Evolutionary conservation across 768 basidiomycete species (phyloP).

Genomic region (Termitomyces titanicus): DNA sequence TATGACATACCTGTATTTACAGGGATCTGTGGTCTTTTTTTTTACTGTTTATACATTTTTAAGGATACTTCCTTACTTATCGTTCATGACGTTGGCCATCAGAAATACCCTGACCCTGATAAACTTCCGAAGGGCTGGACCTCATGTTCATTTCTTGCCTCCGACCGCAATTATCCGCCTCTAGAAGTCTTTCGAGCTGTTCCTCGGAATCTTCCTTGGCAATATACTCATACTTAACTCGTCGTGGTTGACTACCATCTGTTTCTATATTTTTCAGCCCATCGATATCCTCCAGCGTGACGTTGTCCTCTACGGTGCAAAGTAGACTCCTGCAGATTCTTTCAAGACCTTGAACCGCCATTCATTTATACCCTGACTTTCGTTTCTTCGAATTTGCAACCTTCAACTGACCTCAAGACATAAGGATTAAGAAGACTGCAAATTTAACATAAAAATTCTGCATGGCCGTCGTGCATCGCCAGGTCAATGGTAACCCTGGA

Average conservation of each 20-base stretch:
- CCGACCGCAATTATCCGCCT: not conserved
- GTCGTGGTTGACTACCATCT: not conserved
- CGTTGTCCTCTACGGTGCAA: not conserved
- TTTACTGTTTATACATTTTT: not conserved
- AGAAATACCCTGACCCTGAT: not conserved
- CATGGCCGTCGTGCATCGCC: conserved; percentile 18
- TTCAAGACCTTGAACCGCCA: not conserved
- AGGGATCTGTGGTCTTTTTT: not conserved
- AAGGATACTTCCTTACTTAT: no score
- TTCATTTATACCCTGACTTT: conserved; percentile 2
- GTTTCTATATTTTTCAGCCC: not conserved
- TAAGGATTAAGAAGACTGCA: no score
- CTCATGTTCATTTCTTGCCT: not conserved
- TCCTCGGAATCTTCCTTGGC: not conserved
- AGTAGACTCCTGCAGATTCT: not conserved
- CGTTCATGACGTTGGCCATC: not conserved
- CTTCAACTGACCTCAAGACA: not conserved
- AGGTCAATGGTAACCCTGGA: conserved; percentile 4
- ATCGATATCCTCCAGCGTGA: not conserved
- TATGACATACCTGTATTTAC: not conserved
- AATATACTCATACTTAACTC: not conserved
- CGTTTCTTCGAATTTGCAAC: not conserved
- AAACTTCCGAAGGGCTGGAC: not conserved
- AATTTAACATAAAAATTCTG: not conserved
- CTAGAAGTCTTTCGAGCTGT: conserved; percentile 1